A percentile compares a stretch with the other conserved stretches of the same genome.
Conservation (phyloP, 148 eudicot species). For the Suaeda aralocaspica region DNA sequence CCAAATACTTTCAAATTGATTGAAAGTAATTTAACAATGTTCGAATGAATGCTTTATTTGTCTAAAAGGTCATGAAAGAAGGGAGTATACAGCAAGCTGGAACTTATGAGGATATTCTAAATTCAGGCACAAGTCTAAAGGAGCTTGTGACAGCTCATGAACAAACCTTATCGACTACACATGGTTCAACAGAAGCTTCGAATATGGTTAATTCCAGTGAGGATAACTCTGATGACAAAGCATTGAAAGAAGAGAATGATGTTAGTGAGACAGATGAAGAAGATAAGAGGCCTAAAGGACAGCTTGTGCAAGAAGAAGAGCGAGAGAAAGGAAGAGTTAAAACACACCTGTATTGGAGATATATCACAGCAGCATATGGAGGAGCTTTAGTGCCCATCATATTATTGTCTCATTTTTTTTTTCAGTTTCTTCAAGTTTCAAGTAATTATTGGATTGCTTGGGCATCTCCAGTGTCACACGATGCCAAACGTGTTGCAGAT, state of each 20-base stretch:
- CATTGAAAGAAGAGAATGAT: slow-evolving; percentile 11
- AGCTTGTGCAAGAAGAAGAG: slow-evolving; percentile 48
- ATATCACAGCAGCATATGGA: slow-evolving; percentile 35
- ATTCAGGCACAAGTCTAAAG: slow-evolving; percentile 53
- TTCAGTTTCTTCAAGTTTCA: slow-evolving; percentile 38
- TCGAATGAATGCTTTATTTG: background rate
- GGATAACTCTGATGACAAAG: too few relatives aligned
- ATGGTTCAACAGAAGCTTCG: too few relatives aligned
- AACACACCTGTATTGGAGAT: slow-evolving; percentile 39
- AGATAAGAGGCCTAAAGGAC: slow-evolving; percentile 21
- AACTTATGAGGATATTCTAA: slow-evolving; percentile 50
- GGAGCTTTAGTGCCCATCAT: slow-evolving; percentile 46
- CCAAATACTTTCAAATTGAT: background rate
- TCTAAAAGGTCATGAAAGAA: slow-evolving; percentile 79
- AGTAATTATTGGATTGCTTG: slow-evolving; percentile 53
- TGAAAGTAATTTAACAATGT: background rate
- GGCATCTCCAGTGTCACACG: slow-evolving; percentile 41
- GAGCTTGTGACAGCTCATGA: slow-evolving; percentile 68
- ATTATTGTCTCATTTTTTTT: slow-evolving; percentile 29
- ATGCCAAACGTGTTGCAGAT: slow-evolving; percentile 19
- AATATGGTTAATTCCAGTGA: too few relatives aligned
- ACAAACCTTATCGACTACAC: slow-evolving; percentile 54
- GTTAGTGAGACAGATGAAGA: background rate
- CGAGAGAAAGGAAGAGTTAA: slow-evolving; percentile 45
- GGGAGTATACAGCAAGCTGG: slow-evolving; percentile 65